Evolutionary conservation across 2,329 filamentous ascomycete species (phyloP).

Genomic region (Ascochyta viciae-villosae): DNA sequence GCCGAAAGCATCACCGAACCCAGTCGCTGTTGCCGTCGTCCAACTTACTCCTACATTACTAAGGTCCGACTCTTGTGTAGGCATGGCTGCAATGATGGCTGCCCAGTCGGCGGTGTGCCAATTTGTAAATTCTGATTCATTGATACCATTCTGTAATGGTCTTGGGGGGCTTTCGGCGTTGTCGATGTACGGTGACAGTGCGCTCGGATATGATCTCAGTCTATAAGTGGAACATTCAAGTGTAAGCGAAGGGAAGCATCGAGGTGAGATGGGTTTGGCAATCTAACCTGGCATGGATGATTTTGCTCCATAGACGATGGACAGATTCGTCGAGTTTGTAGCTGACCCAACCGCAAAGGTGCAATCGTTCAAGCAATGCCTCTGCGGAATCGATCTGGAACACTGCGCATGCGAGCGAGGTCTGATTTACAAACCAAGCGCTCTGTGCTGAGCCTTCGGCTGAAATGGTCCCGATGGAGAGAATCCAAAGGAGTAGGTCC

Average conservation of each 20-base stretch:
- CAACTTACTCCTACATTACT: conserved; percentile 13
- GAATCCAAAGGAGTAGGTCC: conserved; percentile 48
- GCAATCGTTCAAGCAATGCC: conserved; percentile 38
- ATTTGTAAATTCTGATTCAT: conserved; percentile 35
- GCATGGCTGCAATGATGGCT: conserved; percentile 9
- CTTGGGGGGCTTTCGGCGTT: conserved; percentile 32
- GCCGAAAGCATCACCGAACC: conserved; percentile 7
- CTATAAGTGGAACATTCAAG: conserved; percentile 35
- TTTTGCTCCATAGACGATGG: conserved; percentile 38
- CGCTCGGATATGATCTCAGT: conserved; percentile 36
- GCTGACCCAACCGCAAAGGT: conserved; percentile 47
- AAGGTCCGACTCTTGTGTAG: not conserved
- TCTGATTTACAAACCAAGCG: conserved; percentile 44
- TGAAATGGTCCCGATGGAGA: conserved; percentile 46
- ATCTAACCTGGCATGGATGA: conserved; percentile 47
- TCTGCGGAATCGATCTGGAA: conserved; percentile 39
- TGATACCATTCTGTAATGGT: conserved; percentile 40
- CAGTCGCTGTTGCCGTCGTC: conserved; percentile 7
- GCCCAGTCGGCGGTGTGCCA: conserved; percentile 45
- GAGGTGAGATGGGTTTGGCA: conserved; percentile 31
- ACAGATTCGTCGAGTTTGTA: conserved; percentile 47
- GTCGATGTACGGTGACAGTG: conserved; percentile 20
- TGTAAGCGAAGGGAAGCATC: conserved; percentile 42
- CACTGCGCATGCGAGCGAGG: conserved; percentile 41
- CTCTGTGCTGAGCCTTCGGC: conserved; percentile 41